These are phyloP conservation scores for Cladorrhinum sp. DNA, from an alignment of 2,329 filamentous ascomycete genomes.

Conservation along the genomic window DNA sequence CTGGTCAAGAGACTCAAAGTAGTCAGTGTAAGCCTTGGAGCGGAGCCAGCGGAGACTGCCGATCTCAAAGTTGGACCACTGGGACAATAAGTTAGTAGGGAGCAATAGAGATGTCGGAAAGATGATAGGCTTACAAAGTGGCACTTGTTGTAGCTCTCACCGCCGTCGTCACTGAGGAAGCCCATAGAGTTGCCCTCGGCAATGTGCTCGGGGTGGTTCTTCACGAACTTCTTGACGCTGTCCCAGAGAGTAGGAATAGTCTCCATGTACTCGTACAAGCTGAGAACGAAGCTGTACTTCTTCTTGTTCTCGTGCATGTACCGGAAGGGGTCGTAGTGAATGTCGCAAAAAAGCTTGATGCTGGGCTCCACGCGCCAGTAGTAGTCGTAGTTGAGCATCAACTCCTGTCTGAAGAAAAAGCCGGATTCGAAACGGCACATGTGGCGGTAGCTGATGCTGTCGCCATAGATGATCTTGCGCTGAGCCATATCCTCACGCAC, in stretches of 20 bases:
- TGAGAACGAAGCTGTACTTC: slow-evolving; percentile 97
- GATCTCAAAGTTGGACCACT: slow-evolving; percentile 99
- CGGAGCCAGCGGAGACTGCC: slow-evolving; percentile 92
- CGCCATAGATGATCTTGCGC: slow-evolving; percentile 97
- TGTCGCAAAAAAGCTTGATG: slow-evolving; percentile 93
- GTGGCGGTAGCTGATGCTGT: slow-evolving; percentile 94
- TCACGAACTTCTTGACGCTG: slow-evolving; percentile 90
- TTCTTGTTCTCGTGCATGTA: slow-evolving; percentile 95
- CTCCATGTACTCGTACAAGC: slow-evolving; percentile 92
- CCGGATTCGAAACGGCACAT: slow-evolving; percentile 99
- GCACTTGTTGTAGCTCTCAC: slow-evolving; percentile 92
- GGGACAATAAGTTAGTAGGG: slow-evolving; percentile 25
- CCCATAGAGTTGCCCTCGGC: slow-evolving; percentile 78
- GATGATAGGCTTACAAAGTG: slow-evolving; percentile 70
- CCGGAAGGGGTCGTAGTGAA: slow-evolving; percentile 94
- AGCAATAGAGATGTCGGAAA: not conserved
- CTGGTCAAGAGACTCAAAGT: slow-evolving; percentile 80
- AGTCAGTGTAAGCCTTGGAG: slow-evolving; percentile 84
- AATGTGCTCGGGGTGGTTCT: slow-evolving; percentile 85
- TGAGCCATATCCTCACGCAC: slow-evolving; percentile 87
- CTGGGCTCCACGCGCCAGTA: slow-evolving; percentile 99
- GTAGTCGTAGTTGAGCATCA: slow-evolving; percentile 97
- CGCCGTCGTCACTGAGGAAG: slow-evolving; percentile 88
- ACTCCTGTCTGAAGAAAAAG: slow-evolving; percentile 94
- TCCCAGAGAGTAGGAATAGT: slow-evolving; percentile 97